A percentile compares a stretch with the other conserved stretches of the same genome.
These are phyloP conservation scores for Aspergillus mulundensis DNA, from an alignment of 495 filamentous ascomycete genomes.

Conservation along the genomic window DNA sequence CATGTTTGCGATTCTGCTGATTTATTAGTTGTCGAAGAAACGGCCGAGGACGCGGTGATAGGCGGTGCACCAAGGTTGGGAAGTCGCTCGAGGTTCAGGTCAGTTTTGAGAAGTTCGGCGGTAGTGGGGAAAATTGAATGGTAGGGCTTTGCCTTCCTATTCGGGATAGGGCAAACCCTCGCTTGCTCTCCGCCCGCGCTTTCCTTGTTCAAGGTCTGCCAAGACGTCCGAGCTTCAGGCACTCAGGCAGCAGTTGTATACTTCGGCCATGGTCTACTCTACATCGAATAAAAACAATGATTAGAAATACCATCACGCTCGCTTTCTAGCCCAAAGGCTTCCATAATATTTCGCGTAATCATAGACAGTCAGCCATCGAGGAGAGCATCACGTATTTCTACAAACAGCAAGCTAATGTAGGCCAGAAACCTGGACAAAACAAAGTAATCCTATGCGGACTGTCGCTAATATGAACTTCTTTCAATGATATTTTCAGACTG, in stretches of 20 bases:
- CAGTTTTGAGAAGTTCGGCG: conserved; percentile 33
- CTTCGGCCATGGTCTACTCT: no score
- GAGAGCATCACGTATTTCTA: not conserved
- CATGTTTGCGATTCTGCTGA: conserved; percentile 53
- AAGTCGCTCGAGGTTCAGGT: conserved; percentile 30
- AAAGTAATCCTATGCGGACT: not conserved
- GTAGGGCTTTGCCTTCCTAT: conserved; percentile 38
- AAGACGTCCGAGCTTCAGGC: conserved; percentile 8
- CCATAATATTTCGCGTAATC: not conserved
- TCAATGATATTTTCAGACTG: not conserved
- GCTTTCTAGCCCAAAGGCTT: no score
- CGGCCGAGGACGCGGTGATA: conserved; percentile 26
- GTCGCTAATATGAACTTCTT: not conserved
- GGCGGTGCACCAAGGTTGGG: conserved; percentile 23
- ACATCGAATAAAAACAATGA: no score
- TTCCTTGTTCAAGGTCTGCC: conserved; percentile 15
- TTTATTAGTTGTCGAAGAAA: conserved; percentile 37
- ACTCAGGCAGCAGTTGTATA: conserved; percentile 14
- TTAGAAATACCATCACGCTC: no score
- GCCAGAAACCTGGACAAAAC: not conserved
- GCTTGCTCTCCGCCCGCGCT: conserved; percentile 31
- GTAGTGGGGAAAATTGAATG: conserved; percentile 44
- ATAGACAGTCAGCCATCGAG: not conserved
- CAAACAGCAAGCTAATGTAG: not conserved
- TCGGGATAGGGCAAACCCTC: conserved; percentile 42